Evolutionary conservation across 495 filamentous ascomycete species (phyloP).

Genomic region (Xylaria acuta): DNA sequence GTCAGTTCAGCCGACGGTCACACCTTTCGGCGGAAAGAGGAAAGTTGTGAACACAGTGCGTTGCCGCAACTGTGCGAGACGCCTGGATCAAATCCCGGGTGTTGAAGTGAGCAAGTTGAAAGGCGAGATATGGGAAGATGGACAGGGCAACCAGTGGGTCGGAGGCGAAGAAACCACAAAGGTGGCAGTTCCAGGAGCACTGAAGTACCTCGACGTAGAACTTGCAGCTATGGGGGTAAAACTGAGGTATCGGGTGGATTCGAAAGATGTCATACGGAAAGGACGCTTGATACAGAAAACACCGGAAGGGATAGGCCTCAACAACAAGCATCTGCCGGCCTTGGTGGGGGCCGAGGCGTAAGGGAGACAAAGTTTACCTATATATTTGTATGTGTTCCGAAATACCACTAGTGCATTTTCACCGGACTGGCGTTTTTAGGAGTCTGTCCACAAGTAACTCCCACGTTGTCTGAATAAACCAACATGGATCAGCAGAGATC

Average conservation of each 20-base stretch:
- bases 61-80: constrained; percentile 81
- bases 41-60: constrained; percentile 65
- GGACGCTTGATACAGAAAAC: constrained; percentile 46
- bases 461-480: background rate
- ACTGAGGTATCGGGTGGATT: constrained; percentile 84
- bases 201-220: constrained; percentile 94
- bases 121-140: constrained; percentile 90
- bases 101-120: constrained; percentile 63
- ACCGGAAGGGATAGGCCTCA: constrained; percentile 32
- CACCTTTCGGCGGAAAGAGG: constrained; percentile 67
- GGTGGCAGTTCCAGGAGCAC: constrained; percentile 88
- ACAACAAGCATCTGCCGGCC: constrained; percentile 33
- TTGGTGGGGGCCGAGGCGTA: constrained; percentile 14
- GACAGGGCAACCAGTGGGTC: constrained; percentile 75
- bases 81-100: constrained; percentile 61
- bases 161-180: constrained; percentile 90
- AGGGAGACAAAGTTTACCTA: background rate
- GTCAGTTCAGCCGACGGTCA: constrained; percentile 78
- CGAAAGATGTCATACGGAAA: constrained; percentile 54
- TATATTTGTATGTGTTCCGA: background rate
- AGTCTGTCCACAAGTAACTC: constrained; percentile 4
- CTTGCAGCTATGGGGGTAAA: constrained; percentile 91
- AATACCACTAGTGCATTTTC: constrained; percentile 15
- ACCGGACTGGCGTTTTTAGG: constrained; percentile 21
- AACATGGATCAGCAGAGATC: background rate